A percentile compares a stretch with the other conserved stretches of the same genome.
Conservation (phyloP, 306 rosid species). For the Crotalaria pallida region DNA sequence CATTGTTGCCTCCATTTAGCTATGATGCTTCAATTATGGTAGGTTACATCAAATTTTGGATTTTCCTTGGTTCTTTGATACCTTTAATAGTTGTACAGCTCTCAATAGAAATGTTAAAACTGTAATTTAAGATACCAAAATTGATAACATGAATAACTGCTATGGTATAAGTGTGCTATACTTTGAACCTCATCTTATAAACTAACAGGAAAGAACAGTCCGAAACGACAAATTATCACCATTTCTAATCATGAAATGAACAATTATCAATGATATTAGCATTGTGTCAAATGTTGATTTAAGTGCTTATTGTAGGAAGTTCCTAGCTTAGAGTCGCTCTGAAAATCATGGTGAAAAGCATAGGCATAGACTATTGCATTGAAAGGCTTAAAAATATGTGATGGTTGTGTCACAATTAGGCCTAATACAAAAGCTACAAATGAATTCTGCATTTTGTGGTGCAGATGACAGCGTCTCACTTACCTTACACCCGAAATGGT, state of each 20-base stretch:
- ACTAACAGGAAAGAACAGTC: background rate
- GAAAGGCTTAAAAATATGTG: background rate
- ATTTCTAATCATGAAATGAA: background rate
- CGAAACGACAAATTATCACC: background rate
- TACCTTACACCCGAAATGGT: conserved; percentile 85
- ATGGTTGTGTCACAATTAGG: conserved; percentile 1
- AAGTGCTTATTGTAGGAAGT: background rate
- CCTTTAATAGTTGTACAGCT: background rate
- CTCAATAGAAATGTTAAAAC: background rate
- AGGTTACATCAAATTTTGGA: background rate
- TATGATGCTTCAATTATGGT: conserved; percentile 95
- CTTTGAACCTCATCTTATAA: background rate
- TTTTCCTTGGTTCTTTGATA: background rate
- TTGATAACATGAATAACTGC: background rate
- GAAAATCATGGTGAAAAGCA: background rate
- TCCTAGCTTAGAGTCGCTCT: background rate
- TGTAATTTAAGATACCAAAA: background rate
- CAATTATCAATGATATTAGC: background rate
- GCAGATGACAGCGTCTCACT: conserved; percentile 96
- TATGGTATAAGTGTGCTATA: background rate
- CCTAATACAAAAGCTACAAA: background rate
- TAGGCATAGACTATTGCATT: background rate
- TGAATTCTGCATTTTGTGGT: background rate
- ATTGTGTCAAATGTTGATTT: background rate
- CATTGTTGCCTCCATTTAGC: conserved; percentile 68